phyloP scores from a whole-genome alignment of 1,284 basidiomycete species.

The Pseudozyma hubeiensis region DNA sequence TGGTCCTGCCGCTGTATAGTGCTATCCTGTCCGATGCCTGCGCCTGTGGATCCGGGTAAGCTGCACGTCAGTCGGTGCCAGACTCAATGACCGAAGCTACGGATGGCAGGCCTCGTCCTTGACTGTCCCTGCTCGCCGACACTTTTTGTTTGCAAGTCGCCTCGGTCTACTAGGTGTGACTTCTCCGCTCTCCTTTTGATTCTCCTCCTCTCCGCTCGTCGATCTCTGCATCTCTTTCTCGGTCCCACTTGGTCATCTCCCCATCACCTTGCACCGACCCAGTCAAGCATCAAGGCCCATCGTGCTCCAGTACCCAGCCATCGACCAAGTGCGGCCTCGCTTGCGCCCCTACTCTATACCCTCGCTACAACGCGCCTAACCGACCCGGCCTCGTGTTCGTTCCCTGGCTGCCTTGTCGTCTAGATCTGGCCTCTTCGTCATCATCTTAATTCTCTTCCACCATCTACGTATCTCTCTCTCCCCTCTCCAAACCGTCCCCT shows the following conservation, averaged over 20 bases:
- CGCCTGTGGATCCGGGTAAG: background rate
- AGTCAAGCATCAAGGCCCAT: constrained; percentile 4
- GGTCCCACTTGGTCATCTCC: background rate
- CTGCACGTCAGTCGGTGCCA: constrained; percentile 10
- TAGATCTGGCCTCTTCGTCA: constrained; percentile 15
- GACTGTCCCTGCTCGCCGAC: background rate
- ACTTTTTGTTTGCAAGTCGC: background rate
- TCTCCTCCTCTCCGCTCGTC: constrained; percentile 30
- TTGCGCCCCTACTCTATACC: constrained; percentile 3
- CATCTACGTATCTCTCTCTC: constrained; percentile 25
- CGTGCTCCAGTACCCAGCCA: constrained; percentile 1
- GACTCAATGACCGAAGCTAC: constrained; percentile 11
- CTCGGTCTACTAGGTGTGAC: constrained; percentile 11
- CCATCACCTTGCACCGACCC: background rate
- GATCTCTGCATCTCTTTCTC: constrained; percentile 40
- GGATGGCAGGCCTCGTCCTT: background rate
- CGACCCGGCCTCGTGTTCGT: constrained; percentile 21
- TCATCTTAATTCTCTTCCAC: constrained; percentile 42
- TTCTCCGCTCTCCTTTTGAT: constrained; percentile 10
- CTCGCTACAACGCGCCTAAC: constrained; percentile 17
- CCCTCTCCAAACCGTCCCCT: constrained; percentile 16
- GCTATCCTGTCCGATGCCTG: background rate
- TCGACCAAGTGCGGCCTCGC: background rate
- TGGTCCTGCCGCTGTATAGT: background rate
- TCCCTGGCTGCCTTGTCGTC: constrained; percentile 2